A percentile compares a stretch with the other conserved stretches of the same genome.
Conservation (phyloP, 148 eudicot species). For the Rhododendron griersonianum region DNA sequence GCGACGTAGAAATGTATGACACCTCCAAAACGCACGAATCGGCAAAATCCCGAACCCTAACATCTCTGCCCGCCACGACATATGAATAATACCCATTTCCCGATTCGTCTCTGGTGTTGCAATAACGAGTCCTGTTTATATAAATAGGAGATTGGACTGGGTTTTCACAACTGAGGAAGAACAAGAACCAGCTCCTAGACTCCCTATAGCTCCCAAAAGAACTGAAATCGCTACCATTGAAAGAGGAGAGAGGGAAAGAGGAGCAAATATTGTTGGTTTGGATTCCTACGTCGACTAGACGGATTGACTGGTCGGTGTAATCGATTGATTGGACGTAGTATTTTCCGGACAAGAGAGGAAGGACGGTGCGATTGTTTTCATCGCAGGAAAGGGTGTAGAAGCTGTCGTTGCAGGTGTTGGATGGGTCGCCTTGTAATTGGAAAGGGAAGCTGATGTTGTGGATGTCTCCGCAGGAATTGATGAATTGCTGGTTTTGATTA, state of each 20-base stretch:
- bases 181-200: background rate
- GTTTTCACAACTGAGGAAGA: constrained; percentile 5
- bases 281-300: constrained; percentile 10
- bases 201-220: accelerated
- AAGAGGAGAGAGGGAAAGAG: background rate
- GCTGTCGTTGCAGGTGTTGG: background rate
- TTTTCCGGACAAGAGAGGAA: background rate
- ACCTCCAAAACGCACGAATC: constrained; percentile 10
- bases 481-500: background rate
- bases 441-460: background rate
- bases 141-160: background rate
- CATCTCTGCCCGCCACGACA: background rate
- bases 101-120: background rate
- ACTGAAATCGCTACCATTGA: accelerated
- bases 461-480: background rate
- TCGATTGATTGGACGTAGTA: constrained; percentile 14
- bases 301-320: constrained; percentile 2
- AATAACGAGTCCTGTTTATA: background rate
- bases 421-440: background rate
- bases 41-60: constrained; percentile 6
- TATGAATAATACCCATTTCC: background rate
- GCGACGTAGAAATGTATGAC: background rate
- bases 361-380: constrained; percentile 8
- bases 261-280: background rate
- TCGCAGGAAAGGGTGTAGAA: background rate